Evolutionary conservation across 306 rosid genomes (phyloP).

Genomic region (Pterocarpus macrocarpus): DNA sequence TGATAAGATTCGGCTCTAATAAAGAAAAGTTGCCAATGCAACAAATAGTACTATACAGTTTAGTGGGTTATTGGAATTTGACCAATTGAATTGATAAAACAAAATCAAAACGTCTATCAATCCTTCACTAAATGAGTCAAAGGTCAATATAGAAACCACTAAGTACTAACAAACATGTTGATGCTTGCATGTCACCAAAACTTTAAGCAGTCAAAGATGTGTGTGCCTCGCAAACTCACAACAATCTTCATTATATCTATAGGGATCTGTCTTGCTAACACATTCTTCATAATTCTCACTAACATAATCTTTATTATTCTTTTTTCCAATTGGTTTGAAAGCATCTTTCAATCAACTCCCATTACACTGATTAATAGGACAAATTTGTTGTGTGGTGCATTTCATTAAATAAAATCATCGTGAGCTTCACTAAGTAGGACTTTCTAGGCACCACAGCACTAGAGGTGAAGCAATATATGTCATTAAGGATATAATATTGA

Average conservation of each 20-base stretch:
- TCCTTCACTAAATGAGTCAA: neutral
- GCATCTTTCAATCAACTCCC: constrained; percentile 23
- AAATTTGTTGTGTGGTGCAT: constrained; percentile 9
- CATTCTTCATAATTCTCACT: neutral
- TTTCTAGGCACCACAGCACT: neutral
- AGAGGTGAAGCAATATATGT: neutral
- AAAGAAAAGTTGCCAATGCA: neutral
- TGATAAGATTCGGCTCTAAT: neutral
- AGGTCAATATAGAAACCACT: constrained; percentile 4
- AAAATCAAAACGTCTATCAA: constrained; percentile 4
- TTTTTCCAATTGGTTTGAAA: neutral
- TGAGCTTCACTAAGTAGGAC: constrained; percentile 26
- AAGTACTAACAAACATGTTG: neutral
- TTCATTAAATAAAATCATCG: constrained; percentile 24
- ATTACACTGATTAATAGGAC: neutral
- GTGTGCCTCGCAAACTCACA: constrained; percentile 5
- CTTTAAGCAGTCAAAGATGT: constrained; percentile 7
- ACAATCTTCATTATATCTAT: neutral
- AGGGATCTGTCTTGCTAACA: constrained; percentile 5
- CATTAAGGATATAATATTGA: neutral
- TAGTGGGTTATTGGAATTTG: neutral
- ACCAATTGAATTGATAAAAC: neutral
- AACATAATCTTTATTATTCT: constrained; percentile 28
- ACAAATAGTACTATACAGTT: neutral
- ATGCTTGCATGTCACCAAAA: constrained; percentile 26